Evolutionary conservation across 768 basidiomycete genomes (phyloP), one percentile per base, ranked within the genome.

Genomic region (Megacollybia marginata): DNA sequence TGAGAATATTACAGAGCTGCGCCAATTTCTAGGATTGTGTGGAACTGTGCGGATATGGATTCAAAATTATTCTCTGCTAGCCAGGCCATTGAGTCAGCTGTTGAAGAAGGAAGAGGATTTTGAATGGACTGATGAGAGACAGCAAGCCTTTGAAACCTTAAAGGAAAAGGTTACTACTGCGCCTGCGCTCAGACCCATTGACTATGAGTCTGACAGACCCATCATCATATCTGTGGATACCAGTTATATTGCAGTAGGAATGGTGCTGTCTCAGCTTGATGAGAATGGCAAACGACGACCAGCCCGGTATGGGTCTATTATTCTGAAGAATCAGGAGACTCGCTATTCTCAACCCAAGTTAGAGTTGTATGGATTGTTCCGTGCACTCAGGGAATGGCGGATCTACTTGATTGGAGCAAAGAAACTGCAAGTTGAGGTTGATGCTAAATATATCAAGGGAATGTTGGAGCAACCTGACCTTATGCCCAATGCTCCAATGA

Each of bases 201-300:
- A 71, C 45, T 71, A 71, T 46, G 13, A 33, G 5, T 65, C 59
- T 0, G 47, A 55, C 1, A 20, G 46, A 3, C 54, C 57, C 3
- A 55, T 69, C 4, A 61, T 64, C 11, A 42, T 71, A 0, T 55
- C 66, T 1, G 69, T 71, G 0, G 65, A 72, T 49, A 60, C 65
- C 0, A 62, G 57, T 10, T 18, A 48, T 1, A 62, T 64, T 9
- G 64, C 61, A 0, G 55, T 65, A 0, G 66, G 68, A 0, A 67
- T 62, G 35, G 59, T 71, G 9, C 45, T 70, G 1, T 58, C 56
- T 0, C 71, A 72, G 46, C 18, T 57, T 0, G 64, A 68, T 42
- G 55, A 61, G 1, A 18, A 59, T 15, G 59, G 59, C 0, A 15
- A 18, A 40, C 2, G 38, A 40, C 13, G 8, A 4, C 38, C 38